phyloP scores from a whole-genome alignment of 1,284 basidiomycete species.

The Calocybe gambosa region DNA sequence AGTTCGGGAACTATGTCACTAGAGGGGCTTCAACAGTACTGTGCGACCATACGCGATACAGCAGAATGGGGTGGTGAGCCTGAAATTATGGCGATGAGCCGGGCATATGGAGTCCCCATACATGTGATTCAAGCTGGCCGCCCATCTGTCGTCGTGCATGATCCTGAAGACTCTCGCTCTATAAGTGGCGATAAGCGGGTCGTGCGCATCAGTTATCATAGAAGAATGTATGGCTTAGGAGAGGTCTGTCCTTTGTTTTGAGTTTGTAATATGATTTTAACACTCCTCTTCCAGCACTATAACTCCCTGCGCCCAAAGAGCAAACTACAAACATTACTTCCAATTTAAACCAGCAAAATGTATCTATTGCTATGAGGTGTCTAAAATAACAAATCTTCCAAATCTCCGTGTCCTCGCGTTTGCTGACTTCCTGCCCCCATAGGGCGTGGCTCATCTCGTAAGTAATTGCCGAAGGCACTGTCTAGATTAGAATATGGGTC shows the following conservation, averaged over 20 bases:
- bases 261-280: background rate
- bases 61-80: conserved; percentile 97
- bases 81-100: conserved; percentile 88
- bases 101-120: conserved; percentile 83
- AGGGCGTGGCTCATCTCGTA: conserved; percentile 59
- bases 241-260: conserved; percentile 54
- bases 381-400: conserved; percentile 51
- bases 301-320: conserved; percentile 71
- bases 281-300: conserved; percentile 59
- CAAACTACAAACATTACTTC: conserved; percentile 17
- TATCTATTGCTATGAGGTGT: background rate
- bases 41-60: conserved; percentile 74
- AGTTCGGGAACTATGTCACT: conserved; percentile 71
- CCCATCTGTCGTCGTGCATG: conserved; percentile 81
- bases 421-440: conserved; percentile 31
- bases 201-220: conserved; percentile 84
- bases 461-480: conserved; percentile 63
- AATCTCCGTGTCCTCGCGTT: conserved; percentile 29
- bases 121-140: conserved; percentile 85
- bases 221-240: conserved; percentile 88
- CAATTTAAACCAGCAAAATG: conserved; percentile 7
- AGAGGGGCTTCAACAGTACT: conserved; percentile 73
- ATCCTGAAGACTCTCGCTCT: conserved; percentile 37
- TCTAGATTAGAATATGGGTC: conserved; percentile 77
- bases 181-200: conserved; percentile 37